Evolutionary conservation across 78 protist species (phyloP), one percentile per base, ranked within the genome.

Genomic region (Monocercomonoides exilis): DNA sequence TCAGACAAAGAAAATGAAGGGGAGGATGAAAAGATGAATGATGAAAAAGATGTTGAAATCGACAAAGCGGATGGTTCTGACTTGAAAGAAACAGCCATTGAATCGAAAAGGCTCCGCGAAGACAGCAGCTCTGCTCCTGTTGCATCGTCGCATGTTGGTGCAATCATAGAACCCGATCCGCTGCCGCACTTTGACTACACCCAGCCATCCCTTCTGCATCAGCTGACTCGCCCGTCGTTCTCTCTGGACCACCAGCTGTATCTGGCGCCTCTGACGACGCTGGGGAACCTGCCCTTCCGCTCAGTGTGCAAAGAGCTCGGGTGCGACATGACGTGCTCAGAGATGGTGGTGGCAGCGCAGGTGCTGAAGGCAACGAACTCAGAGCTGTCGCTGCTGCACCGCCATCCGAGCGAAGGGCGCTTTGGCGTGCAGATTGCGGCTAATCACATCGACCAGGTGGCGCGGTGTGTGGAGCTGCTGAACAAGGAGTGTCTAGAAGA

Each of bases 281-380:
- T 97, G 41, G 99, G 99, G 45, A 97, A 97, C 88, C 91, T 97
- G 42, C 99, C 99, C 11, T 97, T 95, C 92, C 94, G 99, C 3
- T 80, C 94, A 5, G n/a, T 96, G 41, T 94, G 97, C 89, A 90
- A 88, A 88, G 77, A 0, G 41, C 77, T 89, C 44, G 93, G 93
- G 0, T 87, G 21, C 0, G 96, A 96, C 85, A 88, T 96, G 87
- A 96, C 98, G 2, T 82, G 89, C 86, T 89, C 94, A 6, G 99
- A 96, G 84, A 96, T 96, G 99, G 98, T 96, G 3, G 42, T 95
- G 46, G 91, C 94, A 0, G 2, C 46, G 38, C 87, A 93, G 38
- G 0, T 95, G 33, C 1, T 32, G 45, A 1, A 29, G 0, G 82
- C 5, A 0, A 0, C 2, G 1, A 29, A 2, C 29, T 4, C 34